Conservation (phyloP, 2,329 filamentous ascomycete genomes). For the Thermothelomyces thermophilus region DNA sequence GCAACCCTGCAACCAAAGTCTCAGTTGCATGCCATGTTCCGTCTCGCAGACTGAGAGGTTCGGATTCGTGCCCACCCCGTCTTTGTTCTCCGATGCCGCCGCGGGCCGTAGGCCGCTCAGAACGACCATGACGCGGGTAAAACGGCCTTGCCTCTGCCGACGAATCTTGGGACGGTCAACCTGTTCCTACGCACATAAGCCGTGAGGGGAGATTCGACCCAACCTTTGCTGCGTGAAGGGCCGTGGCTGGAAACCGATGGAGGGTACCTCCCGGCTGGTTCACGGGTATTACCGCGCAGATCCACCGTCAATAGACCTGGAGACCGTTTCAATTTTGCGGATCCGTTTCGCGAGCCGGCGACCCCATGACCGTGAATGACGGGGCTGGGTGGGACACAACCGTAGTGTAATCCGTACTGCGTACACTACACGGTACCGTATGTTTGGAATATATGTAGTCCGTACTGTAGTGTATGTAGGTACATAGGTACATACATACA, state of each 20-base stretch:
- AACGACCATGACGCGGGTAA: slow-evolving; percentile 3
- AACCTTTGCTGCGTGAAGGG: no score
- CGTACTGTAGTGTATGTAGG: no score
- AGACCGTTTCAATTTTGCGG: slow-evolving; percentile 4
- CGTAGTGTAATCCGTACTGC: no score
- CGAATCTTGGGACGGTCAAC: slow-evolving; percentile 4
- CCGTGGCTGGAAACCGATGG: no score
- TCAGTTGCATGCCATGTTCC: slow-evolving; percentile 10
- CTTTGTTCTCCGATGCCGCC: slow-evolving; percentile 7
- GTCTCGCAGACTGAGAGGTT: background rate
- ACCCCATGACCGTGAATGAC: slow-evolving; percentile 3
- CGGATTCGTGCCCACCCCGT: slow-evolving; percentile 3
- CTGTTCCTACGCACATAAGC: slow-evolving; percentile 11
- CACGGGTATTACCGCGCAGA: slow-evolving; percentile 6
- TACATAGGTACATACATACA: no score
- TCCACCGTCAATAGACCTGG: background rate
- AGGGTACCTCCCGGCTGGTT: background rate
- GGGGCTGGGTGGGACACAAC: slow-evolving; percentile 3
- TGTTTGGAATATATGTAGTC: no score
- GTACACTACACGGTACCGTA: no score
- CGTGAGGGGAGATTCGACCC: slow-evolving; percentile 1
- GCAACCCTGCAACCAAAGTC: background rate
- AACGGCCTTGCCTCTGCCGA: slow-evolving; percentile 9
- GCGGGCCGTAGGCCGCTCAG: slow-evolving; percentile 12
- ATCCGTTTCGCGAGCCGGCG: slow-evolving; percentile 9